A percentile compares a stretch with the other conserved stretches of the same genome.
Conservation (phyloP, 2,329 filamentous ascomycete species). For the Massarina eburnea region DNA sequence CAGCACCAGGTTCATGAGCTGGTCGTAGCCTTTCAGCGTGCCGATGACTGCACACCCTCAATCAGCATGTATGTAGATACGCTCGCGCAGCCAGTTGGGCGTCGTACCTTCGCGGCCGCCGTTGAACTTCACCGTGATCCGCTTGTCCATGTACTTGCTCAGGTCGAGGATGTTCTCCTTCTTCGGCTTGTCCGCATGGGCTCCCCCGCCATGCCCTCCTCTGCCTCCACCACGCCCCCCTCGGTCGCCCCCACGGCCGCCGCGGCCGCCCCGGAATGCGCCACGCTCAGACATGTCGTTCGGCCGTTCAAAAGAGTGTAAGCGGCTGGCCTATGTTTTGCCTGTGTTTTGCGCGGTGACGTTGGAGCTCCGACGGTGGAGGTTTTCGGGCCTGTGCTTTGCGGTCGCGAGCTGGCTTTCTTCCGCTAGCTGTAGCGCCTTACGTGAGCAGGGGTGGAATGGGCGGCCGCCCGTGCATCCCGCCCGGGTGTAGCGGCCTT, state of each 20-base stretch:
- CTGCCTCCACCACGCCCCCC: slow-evolving; percentile 45
- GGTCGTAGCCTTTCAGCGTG: slow-evolving; percentile 91
- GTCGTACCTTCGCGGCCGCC: slow-evolving; percentile 90
- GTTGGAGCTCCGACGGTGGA: slow-evolving; percentile 16
- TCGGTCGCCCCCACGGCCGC: slow-evolving; percentile 46
- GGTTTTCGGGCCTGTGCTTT: slow-evolving; percentile 1
- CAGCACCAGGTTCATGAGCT: slow-evolving; percentile 95
- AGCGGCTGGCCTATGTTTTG: slow-evolving; percentile 9
- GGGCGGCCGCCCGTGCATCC: not conserved
- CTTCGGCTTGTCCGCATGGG: slow-evolving; percentile 71
- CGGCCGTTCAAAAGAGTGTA: slow-evolving; percentile 4
- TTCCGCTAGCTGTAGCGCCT: slow-evolving; percentile 5
- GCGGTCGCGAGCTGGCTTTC: slow-evolving; percentile 1
- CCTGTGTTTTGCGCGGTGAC: slow-evolving; percentile 20
- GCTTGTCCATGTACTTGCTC: slow-evolving; percentile 95
- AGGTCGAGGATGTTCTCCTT: slow-evolving; percentile 98
- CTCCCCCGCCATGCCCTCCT: slow-evolving; percentile 31
- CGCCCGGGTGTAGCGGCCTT: slow-evolving; percentile 1
- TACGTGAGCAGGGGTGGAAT: slow-evolving; percentile 10
- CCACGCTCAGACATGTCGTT: slow-evolving; percentile 58
- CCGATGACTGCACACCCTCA: slow-evolving; percentile 67
- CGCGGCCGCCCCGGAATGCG: slow-evolving; percentile 50
- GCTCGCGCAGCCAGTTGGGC: too few relatives aligned
- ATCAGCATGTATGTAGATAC: too few relatives aligned
- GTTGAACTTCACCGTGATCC: slow-evolving; percentile 94